Evolutionary conservation across 495 filamentous ascomycete genomes (phyloP), one percentile per base, ranked within the genome.

Genomic region (Penicillium bialowiezense): DNA sequence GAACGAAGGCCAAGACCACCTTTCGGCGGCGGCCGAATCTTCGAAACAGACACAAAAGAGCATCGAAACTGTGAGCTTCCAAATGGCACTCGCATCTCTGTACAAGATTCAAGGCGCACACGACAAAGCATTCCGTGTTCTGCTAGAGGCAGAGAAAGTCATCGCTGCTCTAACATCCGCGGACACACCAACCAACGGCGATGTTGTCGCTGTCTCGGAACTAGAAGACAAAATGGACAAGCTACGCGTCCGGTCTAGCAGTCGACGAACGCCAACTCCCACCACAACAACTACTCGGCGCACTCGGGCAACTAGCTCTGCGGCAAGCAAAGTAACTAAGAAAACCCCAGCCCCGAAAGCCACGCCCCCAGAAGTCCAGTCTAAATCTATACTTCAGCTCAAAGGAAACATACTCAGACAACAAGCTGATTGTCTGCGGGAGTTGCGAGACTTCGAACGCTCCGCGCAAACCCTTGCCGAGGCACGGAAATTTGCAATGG

Each of bases 321-420:
- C 63, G 18, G 20, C 55, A 7, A 7, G 63, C 32, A 66, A 49
- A n/a, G 51, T 52, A 6, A 48, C 65, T 10, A 62, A 47, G 37
- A 76, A 68, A 51, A 36, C 60, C 3, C 62, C 67, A 14, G 47
- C 54, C 17, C 44, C 54, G 12, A 62, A 59, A 14, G 19, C 43
- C 15, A 54, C 67, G n/a, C 32, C 60, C 20, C 44, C 69, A 10
- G 51, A 56, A 6, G 70, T 77, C 20, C 80, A 88, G 42, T 83
- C 76, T 26, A 69, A 73, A 7, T 73, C 79, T 40, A 59, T 90
- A 7, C 55, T 78, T 13, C 77, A 77, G 31, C 58, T 90, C 17
- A 78, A 78, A 49, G 81, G 78, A 18, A 74, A 80, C 8, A 71
- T 93, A 15, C 65, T 90, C 12, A 77, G 81, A 5, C 80, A 82